Base-by-base conservation (phyloP, 768 basidiomycete genomes). In the Scleroderma bovista region DNA sequence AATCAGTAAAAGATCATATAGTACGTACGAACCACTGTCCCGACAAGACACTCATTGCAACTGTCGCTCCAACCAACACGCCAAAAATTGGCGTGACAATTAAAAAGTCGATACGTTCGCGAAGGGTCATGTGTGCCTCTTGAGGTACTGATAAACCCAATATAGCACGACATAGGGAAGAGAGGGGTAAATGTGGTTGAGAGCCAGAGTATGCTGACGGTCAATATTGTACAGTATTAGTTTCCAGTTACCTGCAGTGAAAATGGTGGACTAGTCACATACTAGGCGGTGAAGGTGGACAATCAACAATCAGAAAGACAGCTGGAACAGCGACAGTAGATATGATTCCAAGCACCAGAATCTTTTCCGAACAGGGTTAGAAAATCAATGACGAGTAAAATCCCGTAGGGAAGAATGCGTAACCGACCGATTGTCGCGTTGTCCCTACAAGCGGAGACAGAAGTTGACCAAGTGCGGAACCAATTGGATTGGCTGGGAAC, bases 221-320 rank as follows among this genome's bases (percentile, higher is more conserved):
- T 37, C 8, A 29, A 5, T 29, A 29, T 29, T 29, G 26, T 9
- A n/a, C n/a, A n/a, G 26, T 29, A 29, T 29, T 29, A 29, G 26
- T 29, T n/a, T n/a, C 26, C 9, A 29, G 9, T 29, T 4, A 29
- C 26, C 26, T 9, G 9, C 26, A 29, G 26, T 29, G 26, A 29
- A 9, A 29, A 29, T n/a, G n/a, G n/a, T n/a, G n/a, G n/a, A 29
- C 9, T 29, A 36, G 34, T 13, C 34, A 13, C 34, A 36, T 65
- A 92, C 89, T 91, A 0, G 90, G 90, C 23, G 90, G 90, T 8
- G 76, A 81, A 19, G 88, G 87, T 7, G 90, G 90, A 1, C 75
- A 72, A 29, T 71, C 70, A 2, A 70, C 59, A 20, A 93, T 76
- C 20, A 89, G 61, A 42, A 91, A 70, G 3, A 79, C 70, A 17